A percentile compares a stretch with the other conserved stretches of the same genome.
These are phyloP conservation scores for Penicillium sp. DNA, from an alignment of 2,329 filamentous ascomycete genomes.

Conservation along the genomic window DNA sequence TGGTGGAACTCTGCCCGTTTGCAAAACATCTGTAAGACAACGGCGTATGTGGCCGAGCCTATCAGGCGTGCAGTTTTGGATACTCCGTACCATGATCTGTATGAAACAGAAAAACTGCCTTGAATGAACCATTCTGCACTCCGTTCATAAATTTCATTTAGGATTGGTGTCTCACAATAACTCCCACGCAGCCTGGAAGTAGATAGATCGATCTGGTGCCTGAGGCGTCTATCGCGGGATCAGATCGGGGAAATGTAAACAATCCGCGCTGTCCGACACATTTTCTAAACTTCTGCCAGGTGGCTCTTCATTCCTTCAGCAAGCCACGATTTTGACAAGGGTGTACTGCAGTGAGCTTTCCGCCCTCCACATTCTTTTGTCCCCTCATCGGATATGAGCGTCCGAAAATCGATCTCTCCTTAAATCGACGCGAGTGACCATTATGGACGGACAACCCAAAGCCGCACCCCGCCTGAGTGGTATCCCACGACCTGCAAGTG, in stretches of 20 bases:
- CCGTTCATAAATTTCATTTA: no score
- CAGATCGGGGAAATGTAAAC: conserved; percentile 14
- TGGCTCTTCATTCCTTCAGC: neutral
- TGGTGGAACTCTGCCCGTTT: no score
- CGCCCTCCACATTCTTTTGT: conserved; percentile 6
- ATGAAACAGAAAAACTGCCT: no score
- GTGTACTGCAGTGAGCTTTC: neutral
- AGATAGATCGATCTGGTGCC: neutral
- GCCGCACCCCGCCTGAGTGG: conserved; percentile 34
- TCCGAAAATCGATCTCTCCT: conserved; percentile 4
- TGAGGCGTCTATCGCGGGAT: conserved; percentile 8
- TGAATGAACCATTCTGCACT: no score
- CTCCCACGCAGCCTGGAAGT: no score
- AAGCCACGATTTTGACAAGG: conserved; percentile 1
- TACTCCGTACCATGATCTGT: no score
- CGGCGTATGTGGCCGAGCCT: no score
- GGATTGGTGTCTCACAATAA: neutral
- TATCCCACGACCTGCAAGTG: conserved; percentile 47
- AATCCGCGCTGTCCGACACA: conserved; percentile 2
- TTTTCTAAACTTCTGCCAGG: neutral
- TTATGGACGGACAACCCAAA: conserved; percentile 39
- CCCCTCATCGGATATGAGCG: conserved; percentile 6
- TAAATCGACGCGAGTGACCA: conserved; percentile 11
- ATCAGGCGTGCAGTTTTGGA: no score
- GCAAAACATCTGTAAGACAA: no score